Evolutionary conservation across 768 basidiomycete genomes (phyloP).

Genomic region (Inosperma sp.): DNA sequence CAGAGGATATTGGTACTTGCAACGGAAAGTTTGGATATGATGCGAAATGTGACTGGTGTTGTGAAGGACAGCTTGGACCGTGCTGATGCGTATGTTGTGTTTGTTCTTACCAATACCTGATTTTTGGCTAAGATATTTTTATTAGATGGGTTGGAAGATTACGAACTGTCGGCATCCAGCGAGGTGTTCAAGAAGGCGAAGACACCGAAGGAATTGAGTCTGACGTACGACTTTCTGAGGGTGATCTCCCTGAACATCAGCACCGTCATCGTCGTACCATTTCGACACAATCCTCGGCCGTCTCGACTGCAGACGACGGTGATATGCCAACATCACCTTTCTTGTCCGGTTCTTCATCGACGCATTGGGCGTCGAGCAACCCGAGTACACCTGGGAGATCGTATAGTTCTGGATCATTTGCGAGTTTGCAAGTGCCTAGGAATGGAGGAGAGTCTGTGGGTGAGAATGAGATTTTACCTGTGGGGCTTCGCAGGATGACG

Average conservation of each 20-base stretch:
- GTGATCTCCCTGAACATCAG: conserved; percentile 8
- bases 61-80: conserved; percentile 84
- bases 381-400: conserved; percentile 32
- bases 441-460: neutral
- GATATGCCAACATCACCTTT: conserved; percentile 19
- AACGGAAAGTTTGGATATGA: conserved; percentile 90
- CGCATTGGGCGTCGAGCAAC: conserved; percentile 31
- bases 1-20: conserved; percentile 80
- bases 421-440: neutral
- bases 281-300: conserved; percentile 15
- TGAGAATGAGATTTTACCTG: neutral
- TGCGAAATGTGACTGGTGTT: conserved; percentile 81
- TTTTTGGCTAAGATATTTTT: conserved; percentile 8
- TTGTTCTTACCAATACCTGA: conserved; percentile 9
- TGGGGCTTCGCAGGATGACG: neutral
- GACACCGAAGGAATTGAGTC: conserved; percentile 9
- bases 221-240: conserved; percentile 3
- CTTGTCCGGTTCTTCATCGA: conserved; percentile 28
- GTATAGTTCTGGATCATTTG: neutral
- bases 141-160: conserved; percentile 79
- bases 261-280: conserved; percentile 20
- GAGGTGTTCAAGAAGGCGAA: conserved; percentile 32
- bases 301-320: conserved; percentile 21
- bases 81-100: conserved; percentile 67
- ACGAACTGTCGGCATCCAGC: conserved; percentile 70